Evolutionary conservation across 208 protist species (phyloP).

Genomic region (Crithidia brevicula): DNA sequence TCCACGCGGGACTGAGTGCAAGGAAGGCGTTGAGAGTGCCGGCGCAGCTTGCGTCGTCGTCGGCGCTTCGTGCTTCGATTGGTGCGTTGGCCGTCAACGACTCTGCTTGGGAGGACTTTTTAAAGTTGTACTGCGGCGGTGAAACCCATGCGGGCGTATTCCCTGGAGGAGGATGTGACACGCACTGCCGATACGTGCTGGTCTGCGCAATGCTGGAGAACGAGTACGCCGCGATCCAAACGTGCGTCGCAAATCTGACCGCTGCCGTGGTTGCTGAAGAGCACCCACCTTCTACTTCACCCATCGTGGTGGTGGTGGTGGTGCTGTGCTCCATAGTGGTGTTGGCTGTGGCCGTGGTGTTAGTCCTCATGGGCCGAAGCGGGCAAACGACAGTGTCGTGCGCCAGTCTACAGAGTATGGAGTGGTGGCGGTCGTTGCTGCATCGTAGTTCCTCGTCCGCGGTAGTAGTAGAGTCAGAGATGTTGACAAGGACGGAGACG

Average conservation of each 20-base stretch:
- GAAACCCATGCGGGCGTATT: constrained; percentile 35
- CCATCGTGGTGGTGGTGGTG: background rate
- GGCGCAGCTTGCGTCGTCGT: constrained; percentile 30
- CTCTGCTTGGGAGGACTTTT: constrained; percentile 48
- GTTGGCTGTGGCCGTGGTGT: background rate
- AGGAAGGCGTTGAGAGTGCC: constrained; percentile 33
- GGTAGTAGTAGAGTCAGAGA: background rate
- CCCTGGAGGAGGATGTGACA: constrained; percentile 33
- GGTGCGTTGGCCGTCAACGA: background rate
- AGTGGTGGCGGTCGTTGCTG: constrained; percentile 20
- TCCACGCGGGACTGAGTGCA: constrained; percentile 40
- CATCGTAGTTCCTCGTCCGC: background rate
- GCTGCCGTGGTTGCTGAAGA: background rate
- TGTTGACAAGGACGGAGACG: background rate
- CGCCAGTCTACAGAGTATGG: background rate
- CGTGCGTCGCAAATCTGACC: constrained; percentile 32
- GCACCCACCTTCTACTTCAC: background rate
- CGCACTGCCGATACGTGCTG: constrained; percentile 53
- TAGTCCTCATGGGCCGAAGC: constrained; percentile 23
- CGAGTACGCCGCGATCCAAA: constrained; percentile 36
- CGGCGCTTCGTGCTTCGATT: constrained; percentile 8
- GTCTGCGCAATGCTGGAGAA: constrained; percentile 61
- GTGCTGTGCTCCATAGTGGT: constrained; percentile 4
- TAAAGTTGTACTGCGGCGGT: constrained; percentile 52
- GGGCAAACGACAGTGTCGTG: constrained; percentile 14